Evolutionary conservation across 2,329 filamentous ascomycete genomes (phyloP), one percentile per base, ranked within the genome.

Genomic region (Verticillium nonalfalfae): DNA sequence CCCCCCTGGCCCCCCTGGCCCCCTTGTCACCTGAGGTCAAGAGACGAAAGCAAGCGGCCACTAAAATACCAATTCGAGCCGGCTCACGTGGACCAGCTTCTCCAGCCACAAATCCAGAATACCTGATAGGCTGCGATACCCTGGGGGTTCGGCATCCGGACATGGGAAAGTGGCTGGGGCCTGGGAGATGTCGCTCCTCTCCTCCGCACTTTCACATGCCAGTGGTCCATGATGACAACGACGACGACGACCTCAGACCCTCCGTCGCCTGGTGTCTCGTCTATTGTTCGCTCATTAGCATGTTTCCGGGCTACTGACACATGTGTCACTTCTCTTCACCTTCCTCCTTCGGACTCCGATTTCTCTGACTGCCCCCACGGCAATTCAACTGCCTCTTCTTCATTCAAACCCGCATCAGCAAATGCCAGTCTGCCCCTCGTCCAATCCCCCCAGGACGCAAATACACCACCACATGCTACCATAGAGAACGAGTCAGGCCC

Each of bases 201-300:
- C 50, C 59, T 50, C 59, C 59, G 56, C 59, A 40, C 52, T 57
- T 60, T 60, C 59, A 60, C 59, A 60, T 60, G 59, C 38, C 59
- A 60, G 58, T 52, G 45, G 18, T 52, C 45, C 26, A 31, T 31
- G 26, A 52, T 21, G 45, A 52, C 45, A 18, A 52, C 45, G 7
- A 11, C 45, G n/a, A 21, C 18, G 45, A 52, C 18, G 18, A 52
- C 45, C 45, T 52, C 45, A 52, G 9, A 52, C 15, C 45, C 11
- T 21, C 45, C 10, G 10, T 11, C 45, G 18, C 18, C 10, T 10
- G 15, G 7, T 18, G 18, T 52, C 10, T 18, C 13, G 11, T 26
- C 45, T 10, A 52, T 52, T 18, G 18, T 14, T 26, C 18, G 26
- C 26, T 31, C 3, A 31, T 31, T 31, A 31, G 26, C 26, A 31